phyloP scores from a whole-genome alignment of 1,284 basidiomycete genomes.

The Cutaneotrichosporon arboriforme region DNA sequence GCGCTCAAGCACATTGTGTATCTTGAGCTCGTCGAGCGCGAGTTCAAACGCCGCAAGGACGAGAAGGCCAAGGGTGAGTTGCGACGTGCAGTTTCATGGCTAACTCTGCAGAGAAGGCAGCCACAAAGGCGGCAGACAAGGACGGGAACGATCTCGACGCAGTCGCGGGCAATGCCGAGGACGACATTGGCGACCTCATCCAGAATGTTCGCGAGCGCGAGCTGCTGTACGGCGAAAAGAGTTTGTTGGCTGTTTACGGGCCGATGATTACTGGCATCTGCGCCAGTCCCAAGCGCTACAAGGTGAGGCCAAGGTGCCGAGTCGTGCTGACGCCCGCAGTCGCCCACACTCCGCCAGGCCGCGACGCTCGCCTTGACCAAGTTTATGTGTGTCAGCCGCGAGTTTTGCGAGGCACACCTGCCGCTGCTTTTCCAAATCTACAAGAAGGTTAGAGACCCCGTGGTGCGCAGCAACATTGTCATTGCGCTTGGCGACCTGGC shows the following conservation, averaged over 20 bases:
- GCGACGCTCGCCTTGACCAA: constrained; percentile 89
- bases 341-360: constrained; percentile 75
- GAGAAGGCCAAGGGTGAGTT: constrained; percentile 68
- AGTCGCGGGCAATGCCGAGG: constrained; percentile 94
- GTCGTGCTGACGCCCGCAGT: constrained; percentile 53
- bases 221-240: constrained; percentile 76
- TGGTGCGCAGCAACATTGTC: constrained; percentile 89
- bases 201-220: constrained; percentile 78
- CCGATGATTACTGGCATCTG: constrained; percentile 87
- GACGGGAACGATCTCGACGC: constrained; percentile 88
- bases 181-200: constrained; percentile 93
- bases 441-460: constrained; percentile 80
- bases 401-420: constrained; percentile 88
- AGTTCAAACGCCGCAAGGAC: constrained; percentile 94
- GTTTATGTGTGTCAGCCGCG: constrained; percentile 89
- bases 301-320: constrained; percentile 52
- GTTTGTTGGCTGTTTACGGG: constrained; percentile 77
- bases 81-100: neutral
- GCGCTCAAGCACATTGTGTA: constrained; percentile 97
- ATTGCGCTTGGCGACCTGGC: constrained; percentile 97
- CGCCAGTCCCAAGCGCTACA: constrained; percentile 73
- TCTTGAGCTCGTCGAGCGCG: constrained; percentile 91
- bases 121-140: constrained; percentile 52
- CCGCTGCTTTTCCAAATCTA: constrained; percentile 87
- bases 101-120: constrained; percentile 46